Percentiles rank a stretch among this genome's conserved stretches.
phyloP scores from a whole-genome alignment of 148 eudicot genomes.

The Persicaria maculosa region DNA sequence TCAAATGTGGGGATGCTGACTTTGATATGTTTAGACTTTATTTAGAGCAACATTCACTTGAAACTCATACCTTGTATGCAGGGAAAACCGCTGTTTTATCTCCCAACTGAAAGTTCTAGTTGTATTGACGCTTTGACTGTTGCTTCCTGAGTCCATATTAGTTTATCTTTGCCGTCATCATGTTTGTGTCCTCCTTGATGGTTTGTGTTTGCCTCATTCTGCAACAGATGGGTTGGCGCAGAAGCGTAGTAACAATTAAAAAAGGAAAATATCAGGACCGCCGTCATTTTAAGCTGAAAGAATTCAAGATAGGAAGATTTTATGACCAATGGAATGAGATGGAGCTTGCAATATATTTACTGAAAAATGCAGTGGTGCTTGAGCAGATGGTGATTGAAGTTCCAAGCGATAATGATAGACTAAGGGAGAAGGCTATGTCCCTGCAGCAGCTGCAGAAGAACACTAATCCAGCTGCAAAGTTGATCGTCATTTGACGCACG shows the following conservation, averaged over 20 bases:
- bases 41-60: too few species aligned
- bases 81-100: too few species aligned
- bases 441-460: not conserved
- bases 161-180: too few species aligned
- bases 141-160: too few species aligned
- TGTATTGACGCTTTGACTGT: too few species aligned
- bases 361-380: not conserved
- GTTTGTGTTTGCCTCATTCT: not conserved
- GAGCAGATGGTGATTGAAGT: not conserved
- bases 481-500: not conserved
- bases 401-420: not conserved
- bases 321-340: not conserved
- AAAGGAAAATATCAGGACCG: not conserved
- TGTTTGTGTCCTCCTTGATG: not conserved
- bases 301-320: not conserved
- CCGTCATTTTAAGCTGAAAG: not conserved
- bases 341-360: not conserved
- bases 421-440: not conserved
- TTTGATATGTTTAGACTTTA: too few species aligned
- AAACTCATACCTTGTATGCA: too few species aligned
- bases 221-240: not conserved
- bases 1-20: too few species aligned
- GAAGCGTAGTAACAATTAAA: not conserved
- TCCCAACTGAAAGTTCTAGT: too few species aligned
- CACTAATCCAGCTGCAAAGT: not conserved